Percentiles rank a stretch among this genome's conserved stretches.
Evolutionary conservation across 345 rosid species (phyloP).

Genomic region (Eucalyptus leucophloia): DNA sequence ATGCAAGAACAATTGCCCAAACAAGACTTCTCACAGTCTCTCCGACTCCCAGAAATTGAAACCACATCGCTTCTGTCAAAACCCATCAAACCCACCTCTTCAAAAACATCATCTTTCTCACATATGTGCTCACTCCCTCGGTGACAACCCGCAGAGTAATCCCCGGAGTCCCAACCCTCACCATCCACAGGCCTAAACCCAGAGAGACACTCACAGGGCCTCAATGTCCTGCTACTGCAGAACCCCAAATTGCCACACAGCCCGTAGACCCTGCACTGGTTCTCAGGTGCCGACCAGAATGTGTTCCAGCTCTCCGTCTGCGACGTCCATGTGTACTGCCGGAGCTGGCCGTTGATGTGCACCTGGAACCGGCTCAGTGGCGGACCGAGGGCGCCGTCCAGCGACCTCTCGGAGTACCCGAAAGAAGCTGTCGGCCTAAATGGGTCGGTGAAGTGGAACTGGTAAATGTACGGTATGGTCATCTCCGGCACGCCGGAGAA

Average conservation of each 20-base stretch:
- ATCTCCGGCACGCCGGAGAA: constrained; percentile 39
- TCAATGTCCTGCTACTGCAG: constrained; percentile 14
- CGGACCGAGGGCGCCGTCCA: constrained; percentile 11
- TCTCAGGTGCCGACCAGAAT: constrained; percentile 63
- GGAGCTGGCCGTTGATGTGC: constrained; percentile 57
- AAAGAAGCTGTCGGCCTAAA: constrained; percentile 36
- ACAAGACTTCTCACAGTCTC: constrained; percentile 24
- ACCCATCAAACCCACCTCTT: constrained; percentile 26
- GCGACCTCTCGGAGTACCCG: constrained; percentile 27
- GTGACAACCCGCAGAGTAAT: constrained; percentile 34
- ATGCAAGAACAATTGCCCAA: constrained; percentile 46
- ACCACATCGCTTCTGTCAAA: constrained; percentile 22
- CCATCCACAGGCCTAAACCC: background rate
- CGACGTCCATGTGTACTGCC: constrained; percentile 31
- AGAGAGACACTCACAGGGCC: background rate
- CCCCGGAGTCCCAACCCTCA: constrained; percentile 32
- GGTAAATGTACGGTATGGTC: constrained; percentile 45
- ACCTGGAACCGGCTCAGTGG: constrained; percentile 41
- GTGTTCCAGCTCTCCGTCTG: constrained; percentile 41
- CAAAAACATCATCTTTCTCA: constrained; percentile 19
- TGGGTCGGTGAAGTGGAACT: constrained; percentile 44
- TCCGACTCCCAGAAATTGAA: constrained; percentile 22
- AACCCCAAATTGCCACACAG: constrained; percentile 62
- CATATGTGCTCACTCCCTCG: constrained; percentile 13
- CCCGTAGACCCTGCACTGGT: constrained; percentile 55